A percentile compares a stretch with the other conserved stretches of the same genome.
Conservation (phyloP, 2,329 filamentous ascomycete genomes). For the Beauveria scarabaeidicola region DNA sequence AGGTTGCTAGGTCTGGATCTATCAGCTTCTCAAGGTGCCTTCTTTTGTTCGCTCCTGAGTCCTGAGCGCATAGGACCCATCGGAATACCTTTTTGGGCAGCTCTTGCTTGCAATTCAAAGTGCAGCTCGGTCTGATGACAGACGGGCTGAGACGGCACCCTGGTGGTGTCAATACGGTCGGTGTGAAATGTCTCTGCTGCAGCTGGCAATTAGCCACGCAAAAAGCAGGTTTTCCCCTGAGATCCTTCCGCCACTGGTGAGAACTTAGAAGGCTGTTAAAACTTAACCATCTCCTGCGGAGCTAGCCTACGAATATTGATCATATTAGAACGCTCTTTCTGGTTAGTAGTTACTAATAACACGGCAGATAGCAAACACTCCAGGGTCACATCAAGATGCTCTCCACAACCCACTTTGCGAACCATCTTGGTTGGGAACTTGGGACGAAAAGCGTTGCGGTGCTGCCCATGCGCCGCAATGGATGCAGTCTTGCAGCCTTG, state of each 20-base stretch:
- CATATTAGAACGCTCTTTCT: neutral
- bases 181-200: neutral
- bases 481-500: too few species aligned
- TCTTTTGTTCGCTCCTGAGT: too few species aligned
- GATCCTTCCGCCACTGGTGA: neutral
- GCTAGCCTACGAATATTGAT: neutral
- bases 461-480: neutral
- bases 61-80: neutral
- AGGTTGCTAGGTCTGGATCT: neutral
- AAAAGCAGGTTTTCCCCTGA: neutral
- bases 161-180: too few species aligned
- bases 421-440: neutral
- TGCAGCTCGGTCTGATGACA: neutral
- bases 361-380: neutral
- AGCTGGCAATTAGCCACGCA: neutral
- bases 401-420: neutral
- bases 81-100: neutral
- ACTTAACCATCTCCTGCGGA: neutral
- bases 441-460: neutral
- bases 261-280: too few species aligned
- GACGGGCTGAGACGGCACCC: too few species aligned
- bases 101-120: neutral
- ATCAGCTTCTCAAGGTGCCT: neutral
- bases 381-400: neutral
- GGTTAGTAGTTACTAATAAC: too few species aligned